Conservation (phyloP, 768 basidiomycete species). For the Tylopilus balloui region DNA sequence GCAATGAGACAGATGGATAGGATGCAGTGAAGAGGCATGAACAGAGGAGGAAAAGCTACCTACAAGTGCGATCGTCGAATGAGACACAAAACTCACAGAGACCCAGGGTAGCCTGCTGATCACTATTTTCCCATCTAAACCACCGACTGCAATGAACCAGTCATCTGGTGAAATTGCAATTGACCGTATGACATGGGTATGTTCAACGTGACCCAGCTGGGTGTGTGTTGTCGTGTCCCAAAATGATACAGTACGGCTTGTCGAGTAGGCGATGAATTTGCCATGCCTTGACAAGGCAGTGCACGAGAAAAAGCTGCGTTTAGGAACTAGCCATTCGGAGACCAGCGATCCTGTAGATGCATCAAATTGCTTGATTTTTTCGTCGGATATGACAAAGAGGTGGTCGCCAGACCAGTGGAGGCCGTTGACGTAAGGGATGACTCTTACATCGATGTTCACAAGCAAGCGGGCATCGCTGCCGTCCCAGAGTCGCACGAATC, state of each 20-base stretch:
- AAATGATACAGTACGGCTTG: neutral
- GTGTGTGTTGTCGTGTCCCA: slow-evolving; percentile 1
- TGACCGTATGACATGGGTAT: neutral
- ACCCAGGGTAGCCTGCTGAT: neutral
- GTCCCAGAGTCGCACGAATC: neutral
- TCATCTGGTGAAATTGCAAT: neutral
- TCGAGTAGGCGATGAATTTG: neutral
- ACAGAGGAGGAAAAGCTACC: neutral
- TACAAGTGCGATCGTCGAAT: neutral
- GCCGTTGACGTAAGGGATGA: neutral
- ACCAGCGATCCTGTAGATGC: neutral
- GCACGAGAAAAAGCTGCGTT: neutral
- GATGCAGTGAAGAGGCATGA: neutral
- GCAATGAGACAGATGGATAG: neutral
- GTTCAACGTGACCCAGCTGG: neutral
- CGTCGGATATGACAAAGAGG: neutral
- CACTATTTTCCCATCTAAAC: neutral
- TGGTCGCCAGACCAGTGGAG: neutral
- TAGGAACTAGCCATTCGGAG: neutral
- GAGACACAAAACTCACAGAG: neutral
- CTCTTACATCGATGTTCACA: neutral
- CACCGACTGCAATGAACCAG: neutral
- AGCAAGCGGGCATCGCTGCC: neutral
- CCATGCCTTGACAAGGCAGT: neutral
- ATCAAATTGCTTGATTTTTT: neutral